Evolutionary conservation across 78 protist species (phyloP).

Genomic region (Dictyostelium capitatum): DNA sequence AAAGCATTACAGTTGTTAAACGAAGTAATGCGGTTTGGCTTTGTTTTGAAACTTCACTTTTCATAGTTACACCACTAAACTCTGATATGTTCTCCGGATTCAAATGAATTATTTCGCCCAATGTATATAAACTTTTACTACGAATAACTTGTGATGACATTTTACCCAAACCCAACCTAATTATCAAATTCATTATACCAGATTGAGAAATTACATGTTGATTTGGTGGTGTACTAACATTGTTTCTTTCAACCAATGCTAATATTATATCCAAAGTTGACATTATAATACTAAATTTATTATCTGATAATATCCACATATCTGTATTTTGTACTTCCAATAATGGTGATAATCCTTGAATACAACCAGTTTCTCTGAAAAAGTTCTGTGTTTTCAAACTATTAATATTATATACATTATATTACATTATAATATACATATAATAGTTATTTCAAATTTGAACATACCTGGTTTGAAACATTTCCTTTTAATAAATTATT

Average conservation of each 20-base stretch:
- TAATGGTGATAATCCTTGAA: conserved; percentile 53
- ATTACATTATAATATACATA: too few relatives aligned
- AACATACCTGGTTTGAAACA: conserved; percentile 73
- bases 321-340: conserved; percentile 68
- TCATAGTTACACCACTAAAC: conserved; percentile 48
- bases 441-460: neutral
- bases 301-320: conserved; percentile 80
- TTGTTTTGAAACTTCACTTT: conserved; percentile 46
- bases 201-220: conserved; percentile 36
- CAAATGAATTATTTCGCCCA: conserved; percentile 64
- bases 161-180: conserved; percentile 71
- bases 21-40: conserved; percentile 52
- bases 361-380: conserved; percentile 82
- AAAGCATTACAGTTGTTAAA: conserved; percentile 31
- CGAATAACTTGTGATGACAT: conserved; percentile 62
- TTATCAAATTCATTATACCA: conserved; percentile 65
- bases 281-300: conserved; percentile 69
- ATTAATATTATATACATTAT: too few relatives aligned
- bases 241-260: conserved; percentile 63
- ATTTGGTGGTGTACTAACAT: conserved; percentile 57
- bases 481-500: conserved; percentile 71
- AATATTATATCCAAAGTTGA: conserved; percentile 62
- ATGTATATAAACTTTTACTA: conserved; percentile 58
- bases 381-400: conserved; percentile 43
- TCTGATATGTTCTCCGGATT: conserved; percentile 59